Evolutionary conservation across 2,329 filamentous ascomycete genomes (phyloP).

Genomic region (Didymella glomerata): DNA sequence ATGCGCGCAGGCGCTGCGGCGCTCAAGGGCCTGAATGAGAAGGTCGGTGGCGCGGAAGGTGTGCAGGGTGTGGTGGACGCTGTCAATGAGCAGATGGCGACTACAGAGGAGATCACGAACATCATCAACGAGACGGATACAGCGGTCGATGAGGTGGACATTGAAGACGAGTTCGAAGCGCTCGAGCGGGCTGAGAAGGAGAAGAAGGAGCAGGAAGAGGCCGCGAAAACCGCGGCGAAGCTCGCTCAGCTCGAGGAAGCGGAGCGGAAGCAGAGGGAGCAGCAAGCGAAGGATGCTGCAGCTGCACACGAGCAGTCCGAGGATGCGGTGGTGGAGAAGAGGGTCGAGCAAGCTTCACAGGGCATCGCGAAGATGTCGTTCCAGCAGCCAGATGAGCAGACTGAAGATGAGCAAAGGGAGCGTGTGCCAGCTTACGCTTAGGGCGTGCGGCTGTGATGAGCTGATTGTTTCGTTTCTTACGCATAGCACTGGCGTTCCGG

Average conservation of each 20-base stretch:
- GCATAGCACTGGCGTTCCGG: conserved; percentile 37
- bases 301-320: conserved; percentile 61
- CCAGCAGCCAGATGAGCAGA: conserved; percentile 24
- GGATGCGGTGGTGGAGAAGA: conserved; percentile 44
- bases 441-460: background rate
- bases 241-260: conserved; percentile 46
- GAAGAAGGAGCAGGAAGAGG: conserved; percentile 73
- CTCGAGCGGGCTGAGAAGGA: conserved; percentile 78
- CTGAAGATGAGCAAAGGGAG: conserved; percentile 50
- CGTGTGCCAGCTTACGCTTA: conserved; percentile 29
- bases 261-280: conserved; percentile 42
- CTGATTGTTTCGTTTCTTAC: background rate
- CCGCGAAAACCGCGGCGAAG: conserved; percentile 62
- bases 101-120: conserved; percentile 76
- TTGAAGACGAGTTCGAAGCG: conserved; percentile 85
- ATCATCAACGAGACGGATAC: conserved; percentile 71
- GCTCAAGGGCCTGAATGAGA: conserved; percentile 75
- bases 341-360: conserved; percentile 31
- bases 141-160: conserved; percentile 76
- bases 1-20: conserved; percentile 82
- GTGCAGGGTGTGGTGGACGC: conserved; percentile 80
- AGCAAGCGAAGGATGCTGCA: conserved; percentile 50
- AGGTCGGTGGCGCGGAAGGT: conserved; percentile 77
- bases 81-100: conserved; percentile 79
- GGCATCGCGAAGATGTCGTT: conserved; percentile 33